Base-by-base conservation (phyloP, 257 asterid species). In the Leptodermis oblonga region DNA sequence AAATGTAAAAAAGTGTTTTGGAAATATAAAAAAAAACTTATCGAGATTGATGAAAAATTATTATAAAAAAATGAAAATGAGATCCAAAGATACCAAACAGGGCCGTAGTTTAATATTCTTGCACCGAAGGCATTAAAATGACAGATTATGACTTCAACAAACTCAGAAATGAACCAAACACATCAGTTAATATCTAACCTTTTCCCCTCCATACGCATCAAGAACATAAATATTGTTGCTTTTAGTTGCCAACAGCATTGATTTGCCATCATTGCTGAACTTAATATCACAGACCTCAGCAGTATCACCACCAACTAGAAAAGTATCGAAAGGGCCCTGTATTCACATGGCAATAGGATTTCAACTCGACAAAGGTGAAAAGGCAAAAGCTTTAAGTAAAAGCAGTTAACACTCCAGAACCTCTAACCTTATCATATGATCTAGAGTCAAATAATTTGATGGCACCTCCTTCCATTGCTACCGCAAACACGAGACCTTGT, bases 381-480 rank as follows among this genome's bases (percentile, higher is more conserved):
- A 66, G 69, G 52, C 39, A 66, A 48, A 48, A 73, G 71, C 46
- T 5, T n/a, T 7, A 33, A 31, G 18, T 28, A 74, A 20, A 22
- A 2, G 5, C 22, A 28, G 60, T 37, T 65, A 3, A 13, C 39
- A 36, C n/a, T 48, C 3, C 37, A 5, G 71, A 63, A 61, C 74
- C 46, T 43, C 62, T 74, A 70, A 91, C 97, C 99, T 91, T 91
- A 77, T 94, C 97, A 70, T 81, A 90, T 26, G 94, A 87, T 86
- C 96, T 84, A 36, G 99, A 88, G 78, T 94, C 97, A 69, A 94
- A 91, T 78, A 94, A 77, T 83, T 91, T 89, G 74, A 94, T 79
- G 53, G 95, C 97, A 76, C 99, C 97, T 58, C 97, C 99, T 84
- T 93, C 97, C 96, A 93, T 93, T 70, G 99, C 89, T 73, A 90